A percentile compares a stretch with the other conserved stretches of the same genome.
phyloP scores from a whole-genome alignment of 2,329 filamentous ascomycete genomes.

The Sarocladium kiliense region DNA sequence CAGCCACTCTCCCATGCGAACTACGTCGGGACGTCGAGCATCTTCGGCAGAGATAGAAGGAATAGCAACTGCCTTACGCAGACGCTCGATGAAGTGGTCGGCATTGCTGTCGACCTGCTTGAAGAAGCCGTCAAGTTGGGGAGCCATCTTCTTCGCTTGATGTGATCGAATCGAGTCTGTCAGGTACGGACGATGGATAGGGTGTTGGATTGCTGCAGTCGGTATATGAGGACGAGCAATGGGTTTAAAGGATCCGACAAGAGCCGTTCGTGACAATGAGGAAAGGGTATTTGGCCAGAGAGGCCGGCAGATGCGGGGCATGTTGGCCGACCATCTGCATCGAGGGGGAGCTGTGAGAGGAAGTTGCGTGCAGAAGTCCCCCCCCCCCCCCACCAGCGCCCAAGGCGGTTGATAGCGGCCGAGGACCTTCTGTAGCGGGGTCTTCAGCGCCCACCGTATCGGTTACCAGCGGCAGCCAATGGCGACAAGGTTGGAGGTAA shows the following conservation, averaged over 20 bases:
- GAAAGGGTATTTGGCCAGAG: constrained; percentile 21
- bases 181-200: constrained; percentile 37
- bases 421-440: not conserved
- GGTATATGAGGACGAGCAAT: constrained; percentile 12
- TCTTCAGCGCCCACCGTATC: not conserved
- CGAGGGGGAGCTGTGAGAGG: constrained; percentile 6
- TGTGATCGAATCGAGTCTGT: constrained; percentile 48
- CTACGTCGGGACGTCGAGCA: constrained; percentile 81
- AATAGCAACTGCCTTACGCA: constrained; percentile 90
- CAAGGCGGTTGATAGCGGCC: constrained; percentile 2
- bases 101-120: constrained; percentile 81
- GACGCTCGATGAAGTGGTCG: constrained; percentile 79
- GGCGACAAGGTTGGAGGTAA: not conserved
- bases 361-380: constrained; percentile 5
- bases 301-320: constrained; percentile 38
- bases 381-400: not conserved
- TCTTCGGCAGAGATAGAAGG: constrained; percentile 93
- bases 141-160: constrained; percentile 75
- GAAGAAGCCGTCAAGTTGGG: constrained; percentile 88
- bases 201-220: constrained; percentile 14
- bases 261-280: constrained; percentile 6
- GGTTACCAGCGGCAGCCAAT: constrained; percentile 10
- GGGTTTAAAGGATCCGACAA: constrained; percentile 19
- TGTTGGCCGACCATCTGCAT: constrained; percentile 21
- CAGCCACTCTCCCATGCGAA: constrained; percentile 94